A percentile compares a stretch with the other conserved stretches of the same genome.
Evolutionary conservation across 306 rosid species (phyloP).

Genomic region (Glycine latifolia): DNA sequence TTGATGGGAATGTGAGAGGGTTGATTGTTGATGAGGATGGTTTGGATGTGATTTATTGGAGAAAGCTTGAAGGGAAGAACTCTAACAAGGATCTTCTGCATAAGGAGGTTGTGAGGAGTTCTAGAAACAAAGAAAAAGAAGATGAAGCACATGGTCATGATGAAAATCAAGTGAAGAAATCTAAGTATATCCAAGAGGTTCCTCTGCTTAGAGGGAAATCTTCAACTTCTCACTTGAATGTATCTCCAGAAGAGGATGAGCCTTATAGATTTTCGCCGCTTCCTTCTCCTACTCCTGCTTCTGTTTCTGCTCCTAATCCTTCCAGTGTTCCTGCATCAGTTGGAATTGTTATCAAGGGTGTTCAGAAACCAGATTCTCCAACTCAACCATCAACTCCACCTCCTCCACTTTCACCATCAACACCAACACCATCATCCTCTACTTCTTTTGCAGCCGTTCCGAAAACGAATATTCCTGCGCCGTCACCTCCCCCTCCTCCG

Average conservation of each 20-base stretch:
- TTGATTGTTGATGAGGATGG: conserved; percentile 90
- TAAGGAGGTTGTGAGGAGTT: conserved; percentile 50
- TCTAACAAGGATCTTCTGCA: conserved; percentile 41
- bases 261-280: conserved; percentile 25
- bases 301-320: neutral
- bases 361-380: conserved; percentile 49
- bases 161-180: conserved; percentile 47
- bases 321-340: conserved; percentile 21
- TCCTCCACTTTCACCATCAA: conserved; percentile 47
- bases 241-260: conserved; percentile 43
- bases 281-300: conserved; percentile 13
- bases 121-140: conserved; percentile 17
- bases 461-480: neutral
- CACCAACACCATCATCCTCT: conserved; percentile 37
- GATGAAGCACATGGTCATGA: conserved; percentile 17
- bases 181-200: conserved; percentile 59
- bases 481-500: conserved; percentile 48
- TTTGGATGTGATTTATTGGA: conserved; percentile 92
- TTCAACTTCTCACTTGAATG: conserved; percentile 66
- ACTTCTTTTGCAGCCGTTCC: conserved; percentile 49
- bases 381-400: conserved; percentile 50
- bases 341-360: conserved; percentile 40
- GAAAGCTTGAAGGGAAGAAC: conserved; percentile 67
- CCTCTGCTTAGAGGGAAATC: conserved; percentile 88
- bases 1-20: conserved; percentile 67